Evolutionary conservation across 192 early-diverging fungal genomes (phyloP).

Genomic region (Phlyctochytrium planicorne): DNA sequence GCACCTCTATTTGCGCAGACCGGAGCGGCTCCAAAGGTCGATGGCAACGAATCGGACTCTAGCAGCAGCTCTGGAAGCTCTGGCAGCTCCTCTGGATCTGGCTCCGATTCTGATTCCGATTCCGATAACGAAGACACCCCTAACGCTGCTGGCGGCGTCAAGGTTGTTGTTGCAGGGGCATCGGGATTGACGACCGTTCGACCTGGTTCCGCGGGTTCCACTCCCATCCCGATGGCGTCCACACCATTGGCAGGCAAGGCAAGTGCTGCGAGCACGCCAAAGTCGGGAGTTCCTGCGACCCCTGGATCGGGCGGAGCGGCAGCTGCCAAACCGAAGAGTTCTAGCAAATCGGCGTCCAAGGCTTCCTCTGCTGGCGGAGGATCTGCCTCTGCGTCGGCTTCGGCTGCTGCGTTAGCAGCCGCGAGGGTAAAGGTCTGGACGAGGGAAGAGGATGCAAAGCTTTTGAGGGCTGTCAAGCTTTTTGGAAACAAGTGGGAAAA

Average conservation of each 20-base stretch:
- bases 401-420: not conserved
- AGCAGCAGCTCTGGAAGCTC: not conserved
- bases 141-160: not conserved
- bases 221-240: too few relatives aligned
- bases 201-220: not conserved
- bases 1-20: too few relatives aligned
- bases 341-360: slow-evolving; percentile 6
- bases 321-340: not conserved
- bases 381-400: not conserved
- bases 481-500: slow-evolving; percentile 26
- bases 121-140: not conserved
- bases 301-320: not conserved
- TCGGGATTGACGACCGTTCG: not conserved
- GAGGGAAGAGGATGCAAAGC: slow-evolving; percentile 28
- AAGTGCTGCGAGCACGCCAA: not conserved
- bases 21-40: too few relatives aligned
- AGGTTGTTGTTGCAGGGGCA: not conserved
- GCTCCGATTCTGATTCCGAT: slow-evolving; percentile 7
- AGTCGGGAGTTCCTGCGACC: not conserved
- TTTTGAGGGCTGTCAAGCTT: slow-evolving; percentile 26
- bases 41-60: too few relatives aligned
- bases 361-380: not conserved
- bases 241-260: too few relatives aligned
- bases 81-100: not conserved
- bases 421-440: slow-evolving; percentile 23